Evolutionary conservation across 1,139 yeast genomes (phyloP), one percentile per base, ranked within the genome.

Genomic region (Scheffersomyces segobiensis): DNA sequence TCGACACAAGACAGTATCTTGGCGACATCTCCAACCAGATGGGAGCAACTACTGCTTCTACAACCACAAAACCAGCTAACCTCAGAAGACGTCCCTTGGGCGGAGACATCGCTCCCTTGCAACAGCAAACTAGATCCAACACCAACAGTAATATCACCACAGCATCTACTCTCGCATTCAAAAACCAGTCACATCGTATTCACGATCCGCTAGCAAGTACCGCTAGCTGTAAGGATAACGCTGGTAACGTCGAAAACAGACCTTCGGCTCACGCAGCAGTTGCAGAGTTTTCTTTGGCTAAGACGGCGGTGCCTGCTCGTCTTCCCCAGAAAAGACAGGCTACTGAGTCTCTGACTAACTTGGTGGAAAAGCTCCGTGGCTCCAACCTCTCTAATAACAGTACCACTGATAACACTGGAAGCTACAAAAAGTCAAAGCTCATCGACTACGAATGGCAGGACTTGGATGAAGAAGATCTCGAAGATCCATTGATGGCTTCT

Each of bases 401-500:
- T 47, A 68, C 62, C 55, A 62, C 66, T 49, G 56, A 47, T 42
- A 65, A 51, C 68, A 69, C 59, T 70, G 53, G 46, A 20, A 55
- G 63, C 50, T 67, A 67, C 65, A 70, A 71, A 60, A 79, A 78
- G 64, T 69, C 81, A 10, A 72, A 76, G 57, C 71, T 75, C 49
- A 76, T 79, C 42, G 85, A 80, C 60, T 82, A 87, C 67, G 85
- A 83, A 62, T 93, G 97, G 96, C 97, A 91, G 67, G 97, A 93
- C 72, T 80, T 93, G 60, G 98, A 93, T 71, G 93, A 89, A 55
- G 97, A 91, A 67, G 99, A 95, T 71, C 77, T 80, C 61, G 93
- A 90, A 67, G 99, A 95, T 73, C 98, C 98, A 12, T 81, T 91
- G 63, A 93, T 93, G 98, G 98, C 91, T 42, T 87, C 93, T 65